Evolutionary conservation across 1,139 yeast species (phyloP), one percentile per base, ranked within the genome.

Genomic region (Oligophagozyma castellii): DNA sequence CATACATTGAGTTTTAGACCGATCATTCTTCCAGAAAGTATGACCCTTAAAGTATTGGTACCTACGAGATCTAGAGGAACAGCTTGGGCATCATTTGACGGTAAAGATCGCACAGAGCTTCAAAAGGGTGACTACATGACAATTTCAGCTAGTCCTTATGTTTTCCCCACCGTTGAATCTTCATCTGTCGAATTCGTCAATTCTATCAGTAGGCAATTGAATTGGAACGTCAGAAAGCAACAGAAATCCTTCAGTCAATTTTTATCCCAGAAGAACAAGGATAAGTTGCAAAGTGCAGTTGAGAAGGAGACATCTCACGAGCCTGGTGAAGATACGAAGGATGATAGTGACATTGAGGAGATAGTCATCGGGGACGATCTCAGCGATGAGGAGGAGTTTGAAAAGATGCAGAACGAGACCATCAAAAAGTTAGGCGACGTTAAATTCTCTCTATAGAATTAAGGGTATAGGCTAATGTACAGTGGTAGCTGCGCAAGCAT

Each of bases 31-130:
- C 95, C 95, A 0, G 94, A 81, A 46, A 77, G 89, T 5, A 80
- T 81, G 84, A 64, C 68, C 22, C 57, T 83, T 36, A 76, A 70
- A 42, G 78, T 83, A 2, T 74, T 72, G 43, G 83, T 80, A 1
- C 92, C 94, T 0, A 44, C 55, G 24, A 58, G 69, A 25, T 71
- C 81, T 33, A 56, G 94, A 30, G 59, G 69, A 3, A 75, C 89
- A 0, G 93, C 94, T 1, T 81, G 93, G 93, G 86, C 89, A 0
- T 73, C 93, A 3, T 81, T 83, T 47, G 95, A 83, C 51, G 95
- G 95, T 5, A 71, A 84, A 36, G 71, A 70, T 11, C 59, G 93
- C 22, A 72, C 77, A 2, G 89, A 80, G 46, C 53, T 81, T 29
- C 51, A 57, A 20, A 71, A 70, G 34, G 93, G 93, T 3, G 79